Percentiles rank a stretch among this genome's conserved stretches.
Evolutionary conservation across 345 rosid genomes (phyloP).

Genomic region (Citrus trifoliata): DNA sequence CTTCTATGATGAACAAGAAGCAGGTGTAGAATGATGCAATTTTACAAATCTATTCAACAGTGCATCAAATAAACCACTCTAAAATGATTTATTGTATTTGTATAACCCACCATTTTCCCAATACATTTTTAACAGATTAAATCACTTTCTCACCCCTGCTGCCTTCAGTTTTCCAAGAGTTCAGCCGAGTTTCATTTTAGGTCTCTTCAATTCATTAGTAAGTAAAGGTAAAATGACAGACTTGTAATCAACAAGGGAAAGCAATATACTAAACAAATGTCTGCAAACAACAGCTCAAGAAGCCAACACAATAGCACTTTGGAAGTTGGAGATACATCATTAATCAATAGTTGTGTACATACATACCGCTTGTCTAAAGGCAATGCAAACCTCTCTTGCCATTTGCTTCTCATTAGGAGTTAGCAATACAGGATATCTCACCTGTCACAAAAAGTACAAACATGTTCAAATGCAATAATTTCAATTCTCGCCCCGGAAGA

Average conservation of each 20-base stretch:
- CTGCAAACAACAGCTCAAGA: background rate
- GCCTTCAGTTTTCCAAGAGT: no score
- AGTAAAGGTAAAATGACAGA: background rate
- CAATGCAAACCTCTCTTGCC: slow-evolving; percentile 96
- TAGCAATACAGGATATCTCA: slow-evolving; percentile 83
- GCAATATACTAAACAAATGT: background rate
- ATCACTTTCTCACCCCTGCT: no score
- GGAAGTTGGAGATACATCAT: background rate
- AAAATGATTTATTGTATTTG: background rate
- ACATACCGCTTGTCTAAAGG: slow-evolving; percentile 96
- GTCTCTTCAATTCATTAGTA: background rate
- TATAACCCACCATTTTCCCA: background rate
- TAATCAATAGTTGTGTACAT: background rate
- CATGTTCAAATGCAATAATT: slow-evolving; percentile 3
- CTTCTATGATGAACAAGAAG: background rate
- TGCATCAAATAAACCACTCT: background rate
- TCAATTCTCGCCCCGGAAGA: background rate
- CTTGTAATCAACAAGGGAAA: slow-evolving; percentile 4
- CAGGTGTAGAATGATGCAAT: background rate
- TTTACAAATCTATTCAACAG: background rate
- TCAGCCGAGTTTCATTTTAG: no score
- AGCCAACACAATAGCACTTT: background rate
- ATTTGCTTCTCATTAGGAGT: slow-evolving; percentile 98
- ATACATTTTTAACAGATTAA: background rate
- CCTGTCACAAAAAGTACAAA: slow-evolving; percentile 39